Base-by-base conservation (phyloP, 2,329 filamentous ascomycete species). In the Bisporella sp. region DNA sequence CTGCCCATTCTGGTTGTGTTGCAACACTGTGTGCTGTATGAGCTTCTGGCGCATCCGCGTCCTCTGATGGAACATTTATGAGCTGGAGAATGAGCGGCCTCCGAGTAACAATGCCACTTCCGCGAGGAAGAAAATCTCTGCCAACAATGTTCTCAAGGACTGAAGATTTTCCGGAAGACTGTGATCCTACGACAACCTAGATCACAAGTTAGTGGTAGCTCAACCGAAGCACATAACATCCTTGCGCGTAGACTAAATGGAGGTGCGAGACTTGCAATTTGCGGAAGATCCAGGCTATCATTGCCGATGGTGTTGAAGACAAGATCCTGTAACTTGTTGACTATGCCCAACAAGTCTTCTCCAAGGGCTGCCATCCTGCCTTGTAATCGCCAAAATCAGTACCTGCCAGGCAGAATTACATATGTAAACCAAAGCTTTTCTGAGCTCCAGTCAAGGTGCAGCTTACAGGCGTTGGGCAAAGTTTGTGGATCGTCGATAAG, bases 231-330 rank as follows among this genome's bases (percentile, higher is more conserved):
- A n/a, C 35, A 37, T 8, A 37, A 37, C 21, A 21, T 21, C 21
- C 21, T 21, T 21, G 21, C 21, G 35, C 2, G 30, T 45, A 13
- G 30, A 45, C 42, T 9, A 11, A 29, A 31, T 8, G n/a, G 31
- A 32, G 28, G 42, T 8, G 28, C 12, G 9, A 6, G 13, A 30
- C 83, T 66, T 84, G 96, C 93, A 78, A 99, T 99, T 74, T 99
- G 93, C 52, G 93, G 93, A 51, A 99, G 76, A 72, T 99, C 93
- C 54, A 99, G 80, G 48, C 92, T 97, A 71, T 99, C 93, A 75
- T 91, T 97, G 71, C 93, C 93, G 70, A 99, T 99, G 61, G 93
- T 99, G 74, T 99, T 99, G 77, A 99, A 99, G 66, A 99, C 93
- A 66, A 99, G 74, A 71, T 97, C 93, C 72, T 99, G 93, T 65